Evolutionary conservation across 495 filamentous ascomycete species (phyloP), one percentile per base, ranked within the genome.

Genomic region (Hyaloscypha hepaticicola): DNA sequence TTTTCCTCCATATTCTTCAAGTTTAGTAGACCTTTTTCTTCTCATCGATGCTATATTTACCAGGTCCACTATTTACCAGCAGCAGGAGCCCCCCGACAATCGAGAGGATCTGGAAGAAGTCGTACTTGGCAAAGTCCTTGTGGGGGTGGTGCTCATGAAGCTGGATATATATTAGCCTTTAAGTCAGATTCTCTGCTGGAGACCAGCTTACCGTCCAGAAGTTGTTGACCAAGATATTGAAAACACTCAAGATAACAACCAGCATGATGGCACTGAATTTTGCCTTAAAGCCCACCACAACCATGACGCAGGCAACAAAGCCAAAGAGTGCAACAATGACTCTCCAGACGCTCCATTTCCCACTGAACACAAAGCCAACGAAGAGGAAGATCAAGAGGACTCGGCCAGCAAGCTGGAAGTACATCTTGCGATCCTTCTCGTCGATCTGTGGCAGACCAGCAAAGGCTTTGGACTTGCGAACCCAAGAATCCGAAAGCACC

Each of bases 121-220:
- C 95, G 83, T 99, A 99, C 80, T 99, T 99, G 82, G 96, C 96
- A 72, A 99, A 99, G 75, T 99, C 95, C 83, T 97, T 96, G 81
- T 99, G 93, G 55, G 96, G 95, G 81, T 99, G 95, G 81, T 96
- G 92, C 62, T 92, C 89, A 78, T 98, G 95, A 66, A 99, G 94
- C 94, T 97, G 66, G 60, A 60, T 58, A 21, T 60, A 64, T 56
- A 61, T 76, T 62, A 73, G 69, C 19, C 45, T 6, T 19, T n/a
- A 24, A 41, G 4, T 14, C 25, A 24, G 26, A 22, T 41, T 25
- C 2, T 7, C 5, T 7, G 7, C 22, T 25, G 33, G 28, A 45
- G 11, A 29, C 28, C 6, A 58, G 33, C 91, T 82, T 82, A 98
- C 94, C 75, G 94, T 98, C 95, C 95, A 99, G 87, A 97, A 99